Percentiles rank a stretch among this genome's conserved stretches.
Conservation (phyloP, 768 basidiomycete genomes). For the Auricularia cornea region DNA sequence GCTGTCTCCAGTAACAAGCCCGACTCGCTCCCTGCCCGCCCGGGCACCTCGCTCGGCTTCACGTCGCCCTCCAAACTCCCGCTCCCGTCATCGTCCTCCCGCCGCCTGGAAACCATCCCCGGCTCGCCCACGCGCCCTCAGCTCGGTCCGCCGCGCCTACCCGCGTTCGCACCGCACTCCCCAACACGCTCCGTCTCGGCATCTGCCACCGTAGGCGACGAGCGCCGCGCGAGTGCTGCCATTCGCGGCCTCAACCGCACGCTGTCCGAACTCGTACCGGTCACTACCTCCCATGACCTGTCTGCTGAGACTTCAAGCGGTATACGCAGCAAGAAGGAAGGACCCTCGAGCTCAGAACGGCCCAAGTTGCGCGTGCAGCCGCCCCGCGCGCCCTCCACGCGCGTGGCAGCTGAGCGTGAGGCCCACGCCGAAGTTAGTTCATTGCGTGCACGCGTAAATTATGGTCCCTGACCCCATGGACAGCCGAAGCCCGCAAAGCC, state of each 20-base stretch:
- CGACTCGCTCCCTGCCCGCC: constrained; percentile 37
- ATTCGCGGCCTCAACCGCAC: neutral
- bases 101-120: neutral
- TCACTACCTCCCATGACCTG: neutral
- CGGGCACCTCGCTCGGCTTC: constrained; percentile 67
- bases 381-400: neutral
- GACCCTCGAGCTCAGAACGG: neutral
- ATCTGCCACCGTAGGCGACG: neutral
- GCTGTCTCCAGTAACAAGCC: neutral
- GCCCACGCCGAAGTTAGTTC: neutral
- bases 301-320: too few species aligned
- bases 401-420: neutral
- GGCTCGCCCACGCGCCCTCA: neutral
- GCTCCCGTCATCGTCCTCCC: neutral
- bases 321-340: neutral
- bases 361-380: neutral
- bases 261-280: neutral
- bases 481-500: neutral
- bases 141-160: neutral
- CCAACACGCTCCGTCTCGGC: neutral
- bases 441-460: neutral
- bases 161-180: neutral
- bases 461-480: neutral
- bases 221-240: neutral
- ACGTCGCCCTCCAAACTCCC: constrained; percentile 9